Percentiles rank a stretch among this genome's conserved stretches.
Conservation (phyloP, 2,329 filamentous ascomycete genomes). For the Xylaria sp. region DNA sequence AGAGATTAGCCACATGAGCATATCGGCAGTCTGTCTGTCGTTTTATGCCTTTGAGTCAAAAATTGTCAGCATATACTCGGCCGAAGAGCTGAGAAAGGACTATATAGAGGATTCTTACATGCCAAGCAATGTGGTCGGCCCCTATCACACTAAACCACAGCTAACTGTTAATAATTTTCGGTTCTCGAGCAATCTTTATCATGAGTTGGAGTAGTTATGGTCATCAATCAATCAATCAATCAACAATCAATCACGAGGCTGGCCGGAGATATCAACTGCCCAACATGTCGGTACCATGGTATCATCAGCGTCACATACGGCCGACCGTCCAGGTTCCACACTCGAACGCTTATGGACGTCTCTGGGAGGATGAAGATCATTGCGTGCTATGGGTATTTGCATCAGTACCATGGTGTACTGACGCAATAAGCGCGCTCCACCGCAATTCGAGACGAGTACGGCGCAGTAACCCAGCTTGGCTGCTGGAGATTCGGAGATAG, state of each 20-base stretch:
- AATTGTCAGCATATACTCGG: constrained; percentile 12
- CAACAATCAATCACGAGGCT: constrained; percentile 4
- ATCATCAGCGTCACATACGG: constrained; percentile 6
- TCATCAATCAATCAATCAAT: background rate
- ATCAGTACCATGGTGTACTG: constrained; percentile 28
- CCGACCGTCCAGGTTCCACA: constrained; percentile 1
- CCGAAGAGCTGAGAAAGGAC: constrained; percentile 1
- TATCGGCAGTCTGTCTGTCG: constrained; percentile 71
- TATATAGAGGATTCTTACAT: constrained; percentile 41
- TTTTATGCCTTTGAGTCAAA: constrained; percentile 57
- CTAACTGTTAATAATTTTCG: constrained; percentile 10
- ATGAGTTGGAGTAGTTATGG: constrained; percentile 4
- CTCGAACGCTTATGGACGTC: background rate
- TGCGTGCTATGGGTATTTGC: constrained; percentile 12
- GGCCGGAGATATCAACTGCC: background rate
- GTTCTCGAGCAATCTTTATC: constrained; percentile 16
- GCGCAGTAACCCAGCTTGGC: constrained; percentile 2
- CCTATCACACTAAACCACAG: constrained; percentile 59
- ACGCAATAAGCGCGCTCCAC: constrained; percentile 20
- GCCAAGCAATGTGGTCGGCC: constrained; percentile 63
- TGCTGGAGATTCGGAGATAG: constrained; percentile 3
- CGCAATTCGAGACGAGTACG: constrained; percentile 6
- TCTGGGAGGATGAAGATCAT: constrained; percentile 3
- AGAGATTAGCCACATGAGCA: constrained; percentile 68
- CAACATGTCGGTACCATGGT: background rate